Evolutionary conservation across 225 moss, liverwort and hornwort genomes (phyloP).

Genomic region (Pseudisothecium myosuroides): DNA sequence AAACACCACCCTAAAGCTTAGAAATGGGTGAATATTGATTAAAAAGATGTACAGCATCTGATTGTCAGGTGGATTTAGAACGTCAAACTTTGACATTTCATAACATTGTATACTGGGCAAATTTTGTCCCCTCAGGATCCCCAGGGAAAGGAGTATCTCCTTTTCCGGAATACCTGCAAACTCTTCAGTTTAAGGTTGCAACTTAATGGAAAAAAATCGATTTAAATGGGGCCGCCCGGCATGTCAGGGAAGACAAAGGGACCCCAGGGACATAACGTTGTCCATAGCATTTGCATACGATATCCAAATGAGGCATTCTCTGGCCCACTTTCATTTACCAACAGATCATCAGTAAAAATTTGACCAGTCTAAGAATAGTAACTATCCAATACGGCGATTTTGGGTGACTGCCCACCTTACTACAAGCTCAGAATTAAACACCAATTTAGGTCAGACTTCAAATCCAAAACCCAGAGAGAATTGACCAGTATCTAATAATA

Average conservation of each 20-base stretch:
- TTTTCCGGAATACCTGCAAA: neutral
- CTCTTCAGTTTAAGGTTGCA: neutral
- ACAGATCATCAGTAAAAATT: neutral
- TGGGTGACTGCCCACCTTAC: neutral
- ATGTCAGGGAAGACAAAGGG: neutral
- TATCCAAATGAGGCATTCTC: neutral
- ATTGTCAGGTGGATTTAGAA: neutral
- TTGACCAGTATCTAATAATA: neutral
- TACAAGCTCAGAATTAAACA: neutral
- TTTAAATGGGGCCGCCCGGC: neutral
- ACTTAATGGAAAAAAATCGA: neutral
- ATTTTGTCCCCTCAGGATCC: neutral
- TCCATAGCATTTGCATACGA: neutral
- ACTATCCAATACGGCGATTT: neutral
- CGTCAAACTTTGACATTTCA: neutral
- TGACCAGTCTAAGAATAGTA: neutral
- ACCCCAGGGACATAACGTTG: neutral
- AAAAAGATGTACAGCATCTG: neutral
- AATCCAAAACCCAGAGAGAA: neutral
- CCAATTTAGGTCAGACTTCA: neutral
- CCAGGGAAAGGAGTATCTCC: neutral
- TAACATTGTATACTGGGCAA: neutral
- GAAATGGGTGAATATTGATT: neutral
- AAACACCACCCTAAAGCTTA: neutral
- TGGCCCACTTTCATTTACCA: neutral